Percentiles rank a stretch among this genome's conserved stretches.
These are phyloP conservation scores for Ascochyta clinopodiicola DNA, from an alignment of 2,329 filamentous ascomycete species.

Conservation along the genomic window DNA sequence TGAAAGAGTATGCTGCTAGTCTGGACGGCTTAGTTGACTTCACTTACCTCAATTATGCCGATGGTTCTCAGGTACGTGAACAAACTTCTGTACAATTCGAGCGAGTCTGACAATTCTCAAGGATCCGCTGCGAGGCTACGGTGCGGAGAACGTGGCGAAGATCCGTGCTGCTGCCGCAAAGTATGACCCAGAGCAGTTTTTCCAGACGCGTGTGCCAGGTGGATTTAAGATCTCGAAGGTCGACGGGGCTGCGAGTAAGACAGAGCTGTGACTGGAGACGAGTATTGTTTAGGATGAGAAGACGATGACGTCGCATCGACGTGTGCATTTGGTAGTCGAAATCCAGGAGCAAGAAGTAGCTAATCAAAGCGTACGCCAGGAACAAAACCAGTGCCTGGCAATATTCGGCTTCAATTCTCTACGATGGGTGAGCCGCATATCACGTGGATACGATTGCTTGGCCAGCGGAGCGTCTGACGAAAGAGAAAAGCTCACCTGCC, in stretches of 20 bases:
- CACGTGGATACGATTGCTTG: too few species aligned
- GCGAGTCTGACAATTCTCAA: conserved; percentile 25
- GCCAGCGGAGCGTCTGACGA: too few species aligned
- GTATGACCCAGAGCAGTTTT: conserved; percentile 51
- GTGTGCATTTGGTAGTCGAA: too few species aligned
- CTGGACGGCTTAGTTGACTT: conserved; percentile 22
- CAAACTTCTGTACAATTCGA: background rate
- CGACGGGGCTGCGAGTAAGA: background rate
- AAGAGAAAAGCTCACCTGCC: too few species aligned
- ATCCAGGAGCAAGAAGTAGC: too few species aligned
- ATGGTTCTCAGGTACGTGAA: conserved; percentile 27
- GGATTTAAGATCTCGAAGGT: conserved; percentile 50
- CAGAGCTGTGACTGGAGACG: background rate
- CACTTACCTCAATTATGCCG: conserved; percentile 47
- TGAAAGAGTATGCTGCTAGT: conserved; percentile 21
- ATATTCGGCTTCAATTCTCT: too few species aligned
- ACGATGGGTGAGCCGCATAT: too few species aligned
- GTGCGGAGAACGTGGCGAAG: conserved; percentile 43
- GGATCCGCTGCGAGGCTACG: conserved; percentile 52
- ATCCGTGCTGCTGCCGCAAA: conserved; percentile 42
- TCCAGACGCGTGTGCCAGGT: conserved; percentile 51
- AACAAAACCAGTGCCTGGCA: too few species aligned
- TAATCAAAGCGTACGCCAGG: too few species aligned
- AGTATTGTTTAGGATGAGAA: too few species aligned
- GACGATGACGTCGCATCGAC: too few species aligned